Percentiles rank a stretch among this genome's conserved stretches.
Conservation (phyloP, 2,329 filamentous ascomycete species). For the Colletotrichum sidae region DNA sequence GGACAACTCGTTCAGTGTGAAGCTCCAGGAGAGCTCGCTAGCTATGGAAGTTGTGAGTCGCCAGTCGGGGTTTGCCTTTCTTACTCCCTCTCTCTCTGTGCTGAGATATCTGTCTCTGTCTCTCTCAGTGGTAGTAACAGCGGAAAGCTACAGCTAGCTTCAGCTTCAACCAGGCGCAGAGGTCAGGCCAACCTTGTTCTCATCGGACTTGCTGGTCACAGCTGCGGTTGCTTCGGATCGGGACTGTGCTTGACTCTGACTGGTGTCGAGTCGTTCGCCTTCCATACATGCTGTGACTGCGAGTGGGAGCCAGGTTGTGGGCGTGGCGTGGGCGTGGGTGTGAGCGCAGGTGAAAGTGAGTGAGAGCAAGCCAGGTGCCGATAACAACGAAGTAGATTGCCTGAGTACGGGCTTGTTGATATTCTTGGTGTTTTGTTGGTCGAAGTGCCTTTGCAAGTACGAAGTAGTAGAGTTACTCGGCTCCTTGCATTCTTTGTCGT, state of each 20-base stretch:
- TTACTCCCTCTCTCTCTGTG: too few relatives aligned
- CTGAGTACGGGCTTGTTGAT: neutral
- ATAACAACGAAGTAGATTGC: neutral
- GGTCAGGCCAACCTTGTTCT: constrained; percentile 15
- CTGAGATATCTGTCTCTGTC: too few relatives aligned
- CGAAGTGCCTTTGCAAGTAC: too few relatives aligned
- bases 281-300: constrained; percentile 34
- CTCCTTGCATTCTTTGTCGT: too few relatives aligned
- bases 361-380: constrained; percentile 1
- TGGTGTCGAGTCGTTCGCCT: constrained; percentile 35
- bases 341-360: constrained; percentile 18
- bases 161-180: constrained; percentile 24
- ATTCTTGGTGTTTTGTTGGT: neutral
- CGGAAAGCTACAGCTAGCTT: constrained; percentile 15
- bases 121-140: neutral
- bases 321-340: constrained; percentile 17
- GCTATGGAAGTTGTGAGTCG: neutral
- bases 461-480: too few relatives aligned
- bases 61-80: neutral
- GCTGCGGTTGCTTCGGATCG: constrained; percentile 26
- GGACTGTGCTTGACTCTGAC: constrained; percentile 33
- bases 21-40: constrained; percentile 18
- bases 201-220: constrained; percentile 20
- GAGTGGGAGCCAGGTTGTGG: constrained; percentile 8
- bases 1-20: neutral